Evolutionary conservation across 2,329 filamentous ascomycete genomes (phyloP).

Genomic region (Cyphellophora europaea): DNA sequence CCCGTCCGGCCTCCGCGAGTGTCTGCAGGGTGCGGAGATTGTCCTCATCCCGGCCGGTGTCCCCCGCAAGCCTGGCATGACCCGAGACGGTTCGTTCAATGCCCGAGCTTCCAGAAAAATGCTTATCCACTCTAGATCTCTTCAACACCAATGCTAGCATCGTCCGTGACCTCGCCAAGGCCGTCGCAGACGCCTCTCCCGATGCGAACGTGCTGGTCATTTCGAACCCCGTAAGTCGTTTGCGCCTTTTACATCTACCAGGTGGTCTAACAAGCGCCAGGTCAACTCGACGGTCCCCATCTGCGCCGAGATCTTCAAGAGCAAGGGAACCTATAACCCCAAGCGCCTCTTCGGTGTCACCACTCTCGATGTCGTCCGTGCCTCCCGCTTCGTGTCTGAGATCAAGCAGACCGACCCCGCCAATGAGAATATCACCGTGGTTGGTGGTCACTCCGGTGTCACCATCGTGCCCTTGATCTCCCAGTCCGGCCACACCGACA

Average conservation of each 20-base stretch:
- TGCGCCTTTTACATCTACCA: neutral
- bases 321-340: constrained; percentile 92
- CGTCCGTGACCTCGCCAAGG: constrained; percentile 96
- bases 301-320: constrained; percentile 93
- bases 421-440: constrained; percentile 88
- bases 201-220: constrained; percentile 96
- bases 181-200: constrained; percentile 76
- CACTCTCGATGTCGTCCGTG: constrained; percentile 96
- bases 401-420: constrained; percentile 83
- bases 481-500: constrained; percentile 79
- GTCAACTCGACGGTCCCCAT: constrained; percentile 99
- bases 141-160: constrained; percentile 99
- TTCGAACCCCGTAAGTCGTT: constrained; percentile 69
- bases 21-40: constrained; percentile 81
- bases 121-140: constrained; percentile 53
- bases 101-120: constrained; percentile 3
- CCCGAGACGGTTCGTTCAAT: constrained; percentile 65
- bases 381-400: constrained; percentile 94
- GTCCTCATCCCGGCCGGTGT: constrained; percentile 98
- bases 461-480: constrained; percentile 98
- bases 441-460: constrained; percentile 94
- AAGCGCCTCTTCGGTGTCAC: constrained; percentile 99
- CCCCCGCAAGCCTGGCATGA: constrained; percentile 99
- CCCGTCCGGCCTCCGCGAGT: constrained; percentile 63
- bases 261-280: constrained; percentile 23